Evolutionary conservation across 2,329 filamentous ascomycete species (phyloP), one percentile per base, ranked within the genome.

Genomic region (Daldinia sp.): DNA sequence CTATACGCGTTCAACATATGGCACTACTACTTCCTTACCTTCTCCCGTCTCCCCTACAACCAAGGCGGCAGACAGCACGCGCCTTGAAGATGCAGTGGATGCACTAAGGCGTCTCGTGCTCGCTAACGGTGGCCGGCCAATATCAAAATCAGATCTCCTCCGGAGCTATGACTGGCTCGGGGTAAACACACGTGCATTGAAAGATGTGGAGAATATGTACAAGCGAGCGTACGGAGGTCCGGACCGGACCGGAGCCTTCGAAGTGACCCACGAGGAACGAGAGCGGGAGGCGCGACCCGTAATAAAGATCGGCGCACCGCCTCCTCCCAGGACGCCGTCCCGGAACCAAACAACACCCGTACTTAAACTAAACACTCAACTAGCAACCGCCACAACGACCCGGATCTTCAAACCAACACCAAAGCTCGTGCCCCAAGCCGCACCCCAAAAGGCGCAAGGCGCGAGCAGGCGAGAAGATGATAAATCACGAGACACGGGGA

Each of bases 31-130:
- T 1, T 39, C 58, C 3, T 48, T 29, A 29, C 47, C 49, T 4
- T 39, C 62, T 3, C 53, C 45, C 10, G n/a, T 48, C 15, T 55
- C 60, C 4, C 45, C 48, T 1, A 47, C 49, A 3, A 21, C 37
- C 6, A 63, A 19, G 15, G 34, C 47, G 9, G 30, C 51, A 19
- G 61, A 72, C 29, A 68, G 58, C 27, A 63, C 68, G 29, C 79
- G 82, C 9, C 79, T 89, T 7, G 85, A 88, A 67, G 82, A 87
- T 48, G 85, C 87, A 25, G 85, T 90, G 48, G 86, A 89, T 72
- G 86, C 88, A 71, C 79, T 90, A 34, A 82, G 86, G 2, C 81
- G 86, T 3, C 81, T 87, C 21, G 82, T 89, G 13, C 79, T 90
- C 10, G 80, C 83, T 13, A 82, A 80, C 60, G 80, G 82, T 19